phyloP scores from a whole-genome alignment of 2,329 filamentous ascomycete species.

The Exophiala calicioides region DNA sequence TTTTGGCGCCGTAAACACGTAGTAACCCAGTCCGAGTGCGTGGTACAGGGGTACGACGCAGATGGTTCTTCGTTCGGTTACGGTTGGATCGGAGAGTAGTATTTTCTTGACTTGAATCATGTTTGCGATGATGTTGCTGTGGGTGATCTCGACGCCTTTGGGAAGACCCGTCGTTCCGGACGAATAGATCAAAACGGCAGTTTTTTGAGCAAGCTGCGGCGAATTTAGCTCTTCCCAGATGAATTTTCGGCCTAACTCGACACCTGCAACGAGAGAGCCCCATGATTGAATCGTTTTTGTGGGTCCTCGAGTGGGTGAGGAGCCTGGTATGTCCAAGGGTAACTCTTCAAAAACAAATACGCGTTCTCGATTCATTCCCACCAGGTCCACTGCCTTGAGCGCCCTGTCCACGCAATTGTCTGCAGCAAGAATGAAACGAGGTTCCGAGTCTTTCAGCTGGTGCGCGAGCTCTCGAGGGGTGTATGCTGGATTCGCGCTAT shows the following conservation, averaged over 20 bases:
- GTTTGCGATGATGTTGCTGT: constrained; percentile 38
- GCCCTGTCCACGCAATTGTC: constrained; percentile 62
- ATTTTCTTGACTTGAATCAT: constrained; percentile 17
- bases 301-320: neutral
- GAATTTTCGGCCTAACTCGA: constrained; percentile 57
- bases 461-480: constrained; percentile 51
- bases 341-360: constrained; percentile 67
- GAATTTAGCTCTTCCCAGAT: constrained; percentile 59
- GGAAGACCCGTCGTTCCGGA: constrained; percentile 65
- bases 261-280: constrained; percentile 60
- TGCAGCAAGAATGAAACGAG: constrained; percentile 67
- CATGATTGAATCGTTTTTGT: constrained; percentile 53
- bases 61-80: constrained; percentile 2
- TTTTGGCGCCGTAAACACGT: constrained; percentile 49
- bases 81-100: constrained; percentile 5
- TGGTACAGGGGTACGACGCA: constrained; percentile 22
- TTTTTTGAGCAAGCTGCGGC: constrained; percentile 48
- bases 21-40: constrained; percentile 15
- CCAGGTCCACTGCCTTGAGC: constrained; percentile 63
- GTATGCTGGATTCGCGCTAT: constrained; percentile 53
- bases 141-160: constrained; percentile 60
- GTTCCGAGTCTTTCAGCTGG: constrained; percentile 52
- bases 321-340: constrained; percentile 2
- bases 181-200: constrained; percentile 53
- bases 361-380: constrained; percentile 55